These are phyloP conservation scores for Emericellopsis atlantica DNA, from an alignment of 2,329 filamentous ascomycete genomes.

Conservation along the genomic window DNA sequence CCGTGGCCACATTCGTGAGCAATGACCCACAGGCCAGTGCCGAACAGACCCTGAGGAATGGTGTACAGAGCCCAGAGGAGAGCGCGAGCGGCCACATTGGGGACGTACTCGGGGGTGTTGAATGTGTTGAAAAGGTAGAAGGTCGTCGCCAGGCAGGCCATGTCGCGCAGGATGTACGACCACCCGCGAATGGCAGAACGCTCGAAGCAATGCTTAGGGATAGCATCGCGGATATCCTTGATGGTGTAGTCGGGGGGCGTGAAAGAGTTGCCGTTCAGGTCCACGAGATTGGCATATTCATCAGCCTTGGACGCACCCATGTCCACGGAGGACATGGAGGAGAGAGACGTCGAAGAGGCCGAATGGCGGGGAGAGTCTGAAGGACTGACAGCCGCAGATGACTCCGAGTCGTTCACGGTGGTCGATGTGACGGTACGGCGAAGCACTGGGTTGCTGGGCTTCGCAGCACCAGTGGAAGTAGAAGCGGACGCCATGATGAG, in stretches of 20 bases:
- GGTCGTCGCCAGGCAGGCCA: slow-evolving; percentile 57
- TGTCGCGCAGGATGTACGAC: slow-evolving; percentile 73
- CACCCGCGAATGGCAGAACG: slow-evolving; percentile 67
- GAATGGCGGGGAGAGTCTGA: slow-evolving; percentile 47
- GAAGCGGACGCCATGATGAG: slow-evolving; percentile 31
- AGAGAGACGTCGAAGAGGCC: slow-evolving; percentile 82
- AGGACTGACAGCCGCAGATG: slow-evolving; percentile 45
- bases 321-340: slow-evolving; percentile 65
- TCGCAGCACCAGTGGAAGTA: slow-evolving; percentile 24
- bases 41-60: slow-evolving; percentile 81
- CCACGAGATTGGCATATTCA: slow-evolving; percentile 56
- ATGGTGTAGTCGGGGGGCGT: slow-evolving; percentile 90
- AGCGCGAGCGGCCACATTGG: slow-evolving; percentile 53
- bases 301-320: slow-evolving; percentile 19
- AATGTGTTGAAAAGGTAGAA: slow-evolving; percentile 86
- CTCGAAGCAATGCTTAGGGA: slow-evolving; percentile 94
- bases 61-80: slow-evolving; percentile 56
- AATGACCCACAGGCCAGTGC: slow-evolving; percentile 88
- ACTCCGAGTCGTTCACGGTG: slow-evolving; percentile 36
- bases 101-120: slow-evolving; percentile 73
- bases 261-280: slow-evolving; percentile 94
- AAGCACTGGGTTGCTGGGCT: slow-evolving; percentile 26
- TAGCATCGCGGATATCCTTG: slow-evolving; percentile 93
- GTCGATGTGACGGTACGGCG: slow-evolving; percentile 35
- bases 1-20: slow-evolving; percentile 98